Evolutionary conservation across 2,329 filamentous ascomycete genomes (phyloP), one percentile per base, ranked within the genome.

Genomic region (Paecilomyces variotii): DNA sequence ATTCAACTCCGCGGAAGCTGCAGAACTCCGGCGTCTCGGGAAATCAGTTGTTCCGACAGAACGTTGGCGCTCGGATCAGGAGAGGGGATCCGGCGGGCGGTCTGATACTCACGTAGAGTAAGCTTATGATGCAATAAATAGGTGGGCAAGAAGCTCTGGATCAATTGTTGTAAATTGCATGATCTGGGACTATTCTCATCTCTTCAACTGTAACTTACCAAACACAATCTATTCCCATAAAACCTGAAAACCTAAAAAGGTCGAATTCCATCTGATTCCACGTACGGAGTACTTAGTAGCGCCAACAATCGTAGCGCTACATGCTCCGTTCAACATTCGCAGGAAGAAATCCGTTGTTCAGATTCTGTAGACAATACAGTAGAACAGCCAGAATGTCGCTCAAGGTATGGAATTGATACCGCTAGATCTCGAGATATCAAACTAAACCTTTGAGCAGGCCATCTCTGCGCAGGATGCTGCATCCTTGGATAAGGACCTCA

Each of bases 401-500:
- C 54, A 76, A 75, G 66, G 75, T 76, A 62, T 57, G 62, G 49
- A 32, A 51, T 9, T 24, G 26, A 45, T 35, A 24, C 3, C 34
- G 9, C 12, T 4, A 32, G 19, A 0, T 39, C 34, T 34, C 12
- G 34, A 51, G 12, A 14, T 7, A n/a, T 10, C 32, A 54, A n/a
- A 62, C 26, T 14, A n/a, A 50, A 1, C 2, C 6, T 19, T 12
- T 25, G 51, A 24, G 5, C 57, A 95, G 91, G 96, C 91, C 27
- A 83, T 99, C 27, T 88, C 87, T 9, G 87, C 93, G 50, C 91
- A 94, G 76, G 90, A 91, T 63, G 94, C 94, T 0, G 88, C 90
- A 0, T 89, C 90, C 54, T 83, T 99, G 19, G 94, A 99, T 72
- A 87, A 90, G 74, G 93, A 99, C 72, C 86, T 99, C 62, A 97